Evolutionary conservation across 2,329 filamentous ascomycete genomes (phyloP).

Genomic region (Simplicillium aogashimaense): DNA sequence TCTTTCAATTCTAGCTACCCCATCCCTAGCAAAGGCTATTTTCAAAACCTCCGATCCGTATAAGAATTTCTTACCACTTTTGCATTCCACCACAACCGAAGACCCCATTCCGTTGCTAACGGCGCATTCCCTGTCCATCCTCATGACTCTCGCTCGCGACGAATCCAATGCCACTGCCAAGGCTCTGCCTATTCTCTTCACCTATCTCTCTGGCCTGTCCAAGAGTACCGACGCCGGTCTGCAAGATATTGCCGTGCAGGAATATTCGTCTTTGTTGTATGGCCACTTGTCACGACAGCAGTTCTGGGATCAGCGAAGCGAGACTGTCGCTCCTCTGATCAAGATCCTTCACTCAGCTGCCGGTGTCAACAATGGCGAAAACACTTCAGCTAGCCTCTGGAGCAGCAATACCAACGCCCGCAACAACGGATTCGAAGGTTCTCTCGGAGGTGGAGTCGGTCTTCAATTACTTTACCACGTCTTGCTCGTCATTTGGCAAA

Average conservation of each 20-base stretch:
- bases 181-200: conserved; percentile 73
- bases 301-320: conserved; percentile 85
- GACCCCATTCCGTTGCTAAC: conserved; percentile 85
- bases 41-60: conserved; percentile 70
- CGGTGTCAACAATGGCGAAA: conserved; percentile 57
- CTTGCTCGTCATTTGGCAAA: conserved; percentile 87
- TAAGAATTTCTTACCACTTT: conserved; percentile 72
- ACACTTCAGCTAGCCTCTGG: conserved; percentile 51
- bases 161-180: conserved; percentile 57
- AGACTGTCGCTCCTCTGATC: conserved; percentile 74
- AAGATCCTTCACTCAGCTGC: conserved; percentile 74
- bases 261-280: conserved; percentile 78
- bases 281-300: conserved; percentile 63
- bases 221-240: conserved; percentile 81
- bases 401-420: conserved; percentile 42
- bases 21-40: conserved; percentile 66
- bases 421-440: conserved; percentile 51
- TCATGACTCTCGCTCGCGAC: conserved; percentile 61
- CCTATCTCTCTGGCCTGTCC: conserved; percentile 74
- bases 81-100: conserved; percentile 64
- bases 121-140: conserved; percentile 72
- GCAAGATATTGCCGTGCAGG: conserved; percentile 90
- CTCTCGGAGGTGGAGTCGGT: conserved; percentile 71
- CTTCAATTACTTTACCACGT: conserved; percentile 92
- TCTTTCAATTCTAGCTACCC: conserved; percentile 54